These are phyloP conservation scores for Coccinonectria pachysandricola DNA, from an alignment of 2,329 filamentous ascomycete species.

Conservation along the genomic window DNA sequence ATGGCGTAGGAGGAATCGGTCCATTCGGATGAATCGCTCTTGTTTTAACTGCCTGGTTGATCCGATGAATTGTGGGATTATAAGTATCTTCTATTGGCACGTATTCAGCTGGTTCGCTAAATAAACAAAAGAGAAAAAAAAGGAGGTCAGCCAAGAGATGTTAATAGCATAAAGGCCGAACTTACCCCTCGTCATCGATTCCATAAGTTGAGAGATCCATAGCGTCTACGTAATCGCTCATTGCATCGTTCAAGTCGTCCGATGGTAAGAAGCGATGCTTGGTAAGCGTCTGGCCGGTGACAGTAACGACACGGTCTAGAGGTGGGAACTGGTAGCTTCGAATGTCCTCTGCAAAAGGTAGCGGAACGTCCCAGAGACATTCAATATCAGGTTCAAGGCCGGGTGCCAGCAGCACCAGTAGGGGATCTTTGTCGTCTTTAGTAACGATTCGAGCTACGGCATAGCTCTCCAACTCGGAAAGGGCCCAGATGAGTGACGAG, in stretches of 20 bases:
- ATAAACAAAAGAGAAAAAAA: no score
- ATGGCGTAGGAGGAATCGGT: conserved; percentile 49
- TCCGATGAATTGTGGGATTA: conserved; percentile 76
- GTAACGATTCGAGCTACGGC: conserved; percentile 76
- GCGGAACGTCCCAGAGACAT: conserved; percentile 77
- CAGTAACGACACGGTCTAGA: conserved; percentile 74
- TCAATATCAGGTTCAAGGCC: conserved; percentile 70
- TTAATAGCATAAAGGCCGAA: conserved; percentile 1
- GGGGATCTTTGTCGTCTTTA: conserved; percentile 73
- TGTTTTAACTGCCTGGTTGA: conserved; percentile 75
- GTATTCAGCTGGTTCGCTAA: conserved; percentile 53
- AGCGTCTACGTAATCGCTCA: conserved; percentile 84
- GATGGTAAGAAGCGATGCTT: conserved; percentile 77
- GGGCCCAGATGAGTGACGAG: conserved; percentile 79
- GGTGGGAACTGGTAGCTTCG: conserved; percentile 86
- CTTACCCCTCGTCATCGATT: conserved; percentile 64
- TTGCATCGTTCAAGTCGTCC: conserved; percentile 62
- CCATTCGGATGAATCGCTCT: conserved; percentile 66
- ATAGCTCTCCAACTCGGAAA: conserved; percentile 76
- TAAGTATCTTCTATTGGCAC: conserved; percentile 71
- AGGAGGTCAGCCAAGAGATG: no score
- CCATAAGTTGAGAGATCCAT: conserved; percentile 76
- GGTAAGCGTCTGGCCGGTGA: conserved; percentile 70
- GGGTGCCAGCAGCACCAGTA: conserved; percentile 69
- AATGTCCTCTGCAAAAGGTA: conserved; percentile 90